Base-by-base conservation (phyloP, 441 rosid genomes). In the Erodium texanum region DNA sequence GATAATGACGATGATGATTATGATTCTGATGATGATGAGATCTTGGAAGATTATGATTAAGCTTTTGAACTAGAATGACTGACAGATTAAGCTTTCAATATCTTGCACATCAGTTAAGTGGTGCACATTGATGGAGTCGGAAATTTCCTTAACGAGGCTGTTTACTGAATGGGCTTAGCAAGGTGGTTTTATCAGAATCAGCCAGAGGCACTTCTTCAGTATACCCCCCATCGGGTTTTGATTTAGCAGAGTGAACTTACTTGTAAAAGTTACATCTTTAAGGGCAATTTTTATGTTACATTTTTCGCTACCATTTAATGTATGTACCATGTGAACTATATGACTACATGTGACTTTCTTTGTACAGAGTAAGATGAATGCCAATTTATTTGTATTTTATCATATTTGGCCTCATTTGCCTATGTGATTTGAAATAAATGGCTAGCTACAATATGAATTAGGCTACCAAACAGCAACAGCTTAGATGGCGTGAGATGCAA, bases 1-100 rank as follows among this genome's bases (percentile, higher is more conserved):
- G 76, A 75, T 8, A 36, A 64, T 36, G 76, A n/a, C 16, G 59
- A 52, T 18, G 5, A 52, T 4, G 20, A 52, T 9, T 7, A 52
- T 6, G 59, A n/a, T n/a, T n/a, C n/a, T n/a, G 59, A 52, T 18
- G 5, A 52, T 4, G 20, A 52, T 9, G 20, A 52, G 1, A 22
- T 6, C 16, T 52, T 52, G 59, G 20, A 52, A 52, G 20, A n/a
- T 52, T 7, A 52, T 16, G 22, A 52, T 16, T 5, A 52, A n/a
- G 22, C 20, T 9, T 52, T n/a, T n/a, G 59, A 18, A 52, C 19
- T n/a, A 16, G 20, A 52, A 41, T 41, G 59, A 9, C 59, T 52
- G 59, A 52, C 19, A 52, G 15, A 16, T 7, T 5, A n/a, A n/a
- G n/a, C n/a, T 27, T 27, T 27, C 29, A 27, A 27, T 29, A 7